Evolutionary conservation across 345 rosid genomes (phyloP), one percentile per base, ranked within the genome.

Genomic region (Erodium maritimum): DNA sequence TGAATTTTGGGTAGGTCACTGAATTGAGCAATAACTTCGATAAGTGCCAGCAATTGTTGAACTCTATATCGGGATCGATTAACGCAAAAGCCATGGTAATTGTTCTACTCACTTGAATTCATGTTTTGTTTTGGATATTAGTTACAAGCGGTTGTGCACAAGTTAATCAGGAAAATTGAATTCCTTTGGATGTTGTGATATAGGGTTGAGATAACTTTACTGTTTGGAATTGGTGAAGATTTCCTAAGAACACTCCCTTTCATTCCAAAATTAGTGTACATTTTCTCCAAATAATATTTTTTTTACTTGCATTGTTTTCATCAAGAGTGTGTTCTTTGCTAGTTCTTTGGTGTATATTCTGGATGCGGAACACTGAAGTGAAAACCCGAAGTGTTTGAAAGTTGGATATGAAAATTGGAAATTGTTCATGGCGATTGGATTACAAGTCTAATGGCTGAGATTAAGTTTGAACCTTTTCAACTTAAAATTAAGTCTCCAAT

Each of bases 1-100:
- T 16, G 64, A 58, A 56, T 29, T 14, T 22, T 53, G 25, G 75
- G 20, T 62, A 85, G 91, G 79, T 91, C 50, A 70, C 37, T 53
- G 97, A 91, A 65, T 70, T 91, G 77, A 86, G 69, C 71, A 77
- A 21, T 60, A 91, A 88, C 58, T 91, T 91, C 62, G 95, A 91
- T 60, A 88, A 88, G 77, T 86, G 97, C 67, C 97, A 88, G 72
- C 90, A 86, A 75, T 79, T 91, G 37, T 64, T 91, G 66, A 86
- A 84, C 64, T 88, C 95, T 4, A 88, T 91, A 56, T 76, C 88
- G 17, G 79, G 78, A 57, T 83, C 97, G 2, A 60, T 88, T 6
- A 80, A 66, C 68, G 61, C 82, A 8, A 86, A 84, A 66, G 67
- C 84, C 23, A 77, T 86, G 95, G 90, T 85, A 79, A 63, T 33